Conservation (phyloP, 2,329 filamentous ascomycete species). For the Cyclaneusma minus region DNA sequence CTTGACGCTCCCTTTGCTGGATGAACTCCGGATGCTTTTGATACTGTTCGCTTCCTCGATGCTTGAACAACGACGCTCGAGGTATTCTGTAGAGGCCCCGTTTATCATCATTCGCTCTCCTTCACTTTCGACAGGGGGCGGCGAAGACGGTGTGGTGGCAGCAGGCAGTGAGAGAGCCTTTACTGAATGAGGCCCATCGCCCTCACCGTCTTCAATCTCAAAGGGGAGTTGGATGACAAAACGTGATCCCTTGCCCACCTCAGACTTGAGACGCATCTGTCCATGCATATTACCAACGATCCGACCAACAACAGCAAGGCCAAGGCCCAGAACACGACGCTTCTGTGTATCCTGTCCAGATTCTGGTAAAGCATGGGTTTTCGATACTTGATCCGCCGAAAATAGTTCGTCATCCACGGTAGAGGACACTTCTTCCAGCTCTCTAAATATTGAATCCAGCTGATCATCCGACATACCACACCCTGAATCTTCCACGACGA, state of each 20-base stretch:
- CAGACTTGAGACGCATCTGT: slow-evolving; percentile 70
- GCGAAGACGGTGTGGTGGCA: slow-evolving; percentile 2
- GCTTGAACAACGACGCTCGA: slow-evolving; percentile 14
- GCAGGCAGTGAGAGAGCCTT: slow-evolving; percentile 8
- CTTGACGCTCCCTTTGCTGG: slow-evolving; percentile 31
- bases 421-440: slow-evolving; percentile 40
- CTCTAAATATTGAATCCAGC: slow-evolving; percentile 39
- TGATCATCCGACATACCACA: slow-evolving; percentile 48
- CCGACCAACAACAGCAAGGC: slow-evolving; percentile 75
- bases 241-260: slow-evolving; percentile 65
- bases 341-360: slow-evolving; percentile 7
- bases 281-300: slow-evolving; percentile 85
- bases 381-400: slow-evolving; percentile 14
- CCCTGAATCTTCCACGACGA: slow-evolving; percentile 64
- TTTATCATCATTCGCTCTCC: slow-evolving; percentile 50
- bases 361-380: too few species aligned
- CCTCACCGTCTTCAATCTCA: slow-evolving; percentile 34
- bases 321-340: slow-evolving; percentile 53
- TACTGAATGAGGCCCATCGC: slow-evolving; percentile 13
- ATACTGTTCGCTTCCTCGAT: slow-evolving; percentile 10
- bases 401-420: slow-evolving; percentile 22
- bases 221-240: slow-evolving; percentile 74
- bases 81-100: slow-evolving; percentile 17
- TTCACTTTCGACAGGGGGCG: slow-evolving; percentile 14
- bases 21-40: slow-evolving; percentile 8